Base-by-base conservation (phyloP, 148 eudicot genomes). In the Camellia granthamiana region DNA sequence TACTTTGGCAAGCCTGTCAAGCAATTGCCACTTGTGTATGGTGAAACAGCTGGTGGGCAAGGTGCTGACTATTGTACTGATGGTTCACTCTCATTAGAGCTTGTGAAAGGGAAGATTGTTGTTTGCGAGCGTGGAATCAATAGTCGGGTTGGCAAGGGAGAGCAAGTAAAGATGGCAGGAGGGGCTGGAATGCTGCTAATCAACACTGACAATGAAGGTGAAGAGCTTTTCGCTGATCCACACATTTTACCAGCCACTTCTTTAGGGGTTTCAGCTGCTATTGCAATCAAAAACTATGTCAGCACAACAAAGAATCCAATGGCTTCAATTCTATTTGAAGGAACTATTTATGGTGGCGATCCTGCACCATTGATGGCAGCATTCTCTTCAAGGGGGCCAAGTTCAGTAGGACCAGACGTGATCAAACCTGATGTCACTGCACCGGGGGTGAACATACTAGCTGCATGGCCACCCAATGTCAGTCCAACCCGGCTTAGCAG, bases 371-470 rank as follows among this genome's bases (percentile, higher is more conserved):
- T 89, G 8, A 85, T 92, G 84, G 97, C 97, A 0, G 92, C 92
- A 12, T 86, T 92, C 70, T 90, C 93, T 12, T 90, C 97, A 0
- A 81, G 97, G 43, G 97, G 93, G 4, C 97, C 97, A 7, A 92
- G 92, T 79, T 52, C 56, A 3, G 81, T 90, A 5, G 93, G 87
- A 21, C 93, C 93, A 0, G 79, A 88, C 43, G 82, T 90, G n/a
- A 85, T 92, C 77, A 92, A 92, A 77, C 93, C 97, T 4, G 97
- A 92, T 64, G 79, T 92, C 60, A 89, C 90, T n/a, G 92, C 84
- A 7, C 93, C 97, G 2, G 97, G 97, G 2, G 90, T 92, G 51
- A 87, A 92, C 74, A 90, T 92, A 18, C 69, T 92, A 41, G 93
- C 97, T 7, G 93, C 93, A 16, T 92, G 97, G 97, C 92, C 93